A percentile compares a stretch with the other conserved stretches of the same genome.
phyloP scores from a whole-genome alignment of 1,284 basidiomycete genomes.

The Rhodotorula glutinis region DNA sequence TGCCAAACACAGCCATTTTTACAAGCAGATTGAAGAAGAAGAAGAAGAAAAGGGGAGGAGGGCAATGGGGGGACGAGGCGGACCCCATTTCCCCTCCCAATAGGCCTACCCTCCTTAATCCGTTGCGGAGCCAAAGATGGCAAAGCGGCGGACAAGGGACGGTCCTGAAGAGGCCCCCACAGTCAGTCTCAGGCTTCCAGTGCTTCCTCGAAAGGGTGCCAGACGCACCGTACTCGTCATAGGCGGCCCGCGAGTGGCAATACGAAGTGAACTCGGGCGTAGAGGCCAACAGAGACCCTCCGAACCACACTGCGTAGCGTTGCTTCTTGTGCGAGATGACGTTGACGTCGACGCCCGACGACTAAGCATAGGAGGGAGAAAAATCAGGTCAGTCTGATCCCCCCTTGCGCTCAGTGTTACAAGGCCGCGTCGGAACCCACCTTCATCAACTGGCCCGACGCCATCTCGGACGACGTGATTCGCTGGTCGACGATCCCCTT shows the following conservation, averaged over 20 bases:
- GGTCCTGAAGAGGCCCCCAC: too few relatives aligned
- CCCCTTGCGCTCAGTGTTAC: too few relatives aligned
- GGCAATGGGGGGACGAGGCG: too few relatives aligned
- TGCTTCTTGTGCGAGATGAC: conserved; percentile 99
- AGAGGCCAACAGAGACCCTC: conserved; percentile 88
- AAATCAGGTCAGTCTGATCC: too few relatives aligned
- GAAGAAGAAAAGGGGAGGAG: too few relatives aligned
- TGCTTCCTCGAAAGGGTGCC: too few relatives aligned
- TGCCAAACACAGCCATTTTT: too few relatives aligned
- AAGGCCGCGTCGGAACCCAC: too few relatives aligned
- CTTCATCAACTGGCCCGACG: conserved; percentile 57
- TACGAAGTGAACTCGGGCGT: conserved; percentile 97
- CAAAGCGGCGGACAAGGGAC: conserved; percentile 31
- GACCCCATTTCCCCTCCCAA: too few relatives aligned
- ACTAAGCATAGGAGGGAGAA: conserved; percentile 65
- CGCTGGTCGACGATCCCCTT: conserved; percentile 90
- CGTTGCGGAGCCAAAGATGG: conserved; percentile 37
- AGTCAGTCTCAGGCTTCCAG: too few relatives aligned
- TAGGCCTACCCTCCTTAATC: too few relatives aligned
- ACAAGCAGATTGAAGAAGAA: too few relatives aligned
- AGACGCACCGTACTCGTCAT: conserved; percentile 31
- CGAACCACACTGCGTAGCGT: conserved; percentile 97
- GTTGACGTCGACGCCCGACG: conserved; percentile 90
- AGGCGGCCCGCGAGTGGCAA: conserved; percentile 64
- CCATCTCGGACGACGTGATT: conserved; percentile 70